phyloP scores from a whole-genome alignment of 2,329 filamentous ascomycete genomes.

The Cladorrhinum sp. region DNA sequence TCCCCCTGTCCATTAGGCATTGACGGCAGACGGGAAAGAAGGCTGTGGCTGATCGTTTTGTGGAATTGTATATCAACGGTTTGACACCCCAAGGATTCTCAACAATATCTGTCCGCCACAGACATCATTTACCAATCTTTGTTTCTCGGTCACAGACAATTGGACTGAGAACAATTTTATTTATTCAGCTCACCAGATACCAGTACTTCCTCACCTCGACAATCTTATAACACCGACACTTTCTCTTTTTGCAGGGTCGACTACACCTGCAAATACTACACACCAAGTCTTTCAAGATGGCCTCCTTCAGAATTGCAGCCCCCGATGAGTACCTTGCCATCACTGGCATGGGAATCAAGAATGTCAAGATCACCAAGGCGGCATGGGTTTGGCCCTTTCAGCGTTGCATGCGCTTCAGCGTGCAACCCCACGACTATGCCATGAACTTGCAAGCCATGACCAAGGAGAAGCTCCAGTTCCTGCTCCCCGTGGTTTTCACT shows the following conservation, averaged over 20 bases:
- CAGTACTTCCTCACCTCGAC: not conserved
- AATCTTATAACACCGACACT: not conserved
- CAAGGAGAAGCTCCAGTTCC: conserved; percentile 80
- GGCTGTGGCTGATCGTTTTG: not conserved
- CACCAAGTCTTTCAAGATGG: conserved; percentile 39
- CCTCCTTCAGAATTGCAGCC: conserved; percentile 64
- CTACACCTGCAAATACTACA: not conserved
- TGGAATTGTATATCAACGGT: not conserved
- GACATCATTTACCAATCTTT: not conserved
- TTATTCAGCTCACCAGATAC: not conserved
- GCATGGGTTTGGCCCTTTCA: conserved; percentile 70
- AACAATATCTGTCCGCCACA: not conserved
- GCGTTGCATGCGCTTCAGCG: conserved; percentile 58
- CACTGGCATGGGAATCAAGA: conserved; percentile 73
- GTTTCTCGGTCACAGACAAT: not conserved
- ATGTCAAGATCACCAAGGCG: conserved; percentile 76
- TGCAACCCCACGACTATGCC: conserved; percentile 76
- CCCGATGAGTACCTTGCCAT: conserved; percentile 85
- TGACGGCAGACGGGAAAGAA: not conserved
- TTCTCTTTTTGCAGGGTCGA: not conserved
- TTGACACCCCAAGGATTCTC: not conserved
- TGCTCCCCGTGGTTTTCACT: conserved; percentile 80
- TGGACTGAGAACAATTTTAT: not conserved
- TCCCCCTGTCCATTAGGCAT: not conserved
- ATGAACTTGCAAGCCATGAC: conserved; percentile 88